Evolutionary conservation across 2,329 filamentous ascomycete species (phyloP).

Genomic region (Tolypocladium cylindrosporum): DNA sequence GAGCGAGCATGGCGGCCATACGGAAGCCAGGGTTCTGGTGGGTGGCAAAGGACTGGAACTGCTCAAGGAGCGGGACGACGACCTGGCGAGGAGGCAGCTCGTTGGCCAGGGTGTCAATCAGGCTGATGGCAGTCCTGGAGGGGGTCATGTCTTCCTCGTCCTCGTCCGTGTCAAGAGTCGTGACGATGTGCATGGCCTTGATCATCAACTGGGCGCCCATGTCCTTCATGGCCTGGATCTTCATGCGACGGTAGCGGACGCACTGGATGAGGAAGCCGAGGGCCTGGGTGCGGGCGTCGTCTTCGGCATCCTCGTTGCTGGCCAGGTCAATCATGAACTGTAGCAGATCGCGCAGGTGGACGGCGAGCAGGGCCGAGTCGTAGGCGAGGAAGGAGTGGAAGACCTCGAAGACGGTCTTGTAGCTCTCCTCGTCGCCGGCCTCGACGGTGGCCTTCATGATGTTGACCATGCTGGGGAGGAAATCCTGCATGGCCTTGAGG

Average conservation of each 20-base stretch:
- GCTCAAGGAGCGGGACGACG: slow-evolving; percentile 81
- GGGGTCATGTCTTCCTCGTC: slow-evolving; percentile 73
- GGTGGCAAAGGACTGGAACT: slow-evolving; percentile 72
- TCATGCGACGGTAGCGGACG: slow-evolving; percentile 86
- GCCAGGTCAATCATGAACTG: slow-evolving; percentile 90
- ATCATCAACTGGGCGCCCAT: slow-evolving; percentile 80
- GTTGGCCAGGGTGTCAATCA: slow-evolving; percentile 82
- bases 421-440: slow-evolving; percentile 72
- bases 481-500: slow-evolving; percentile 64
- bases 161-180: slow-evolving; percentile 72
- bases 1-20: slow-evolving; percentile 80
- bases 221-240: slow-evolving; percentile 78
- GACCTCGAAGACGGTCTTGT: slow-evolving; percentile 87
- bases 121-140: slow-evolving; percentile 70
- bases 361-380: slow-evolving; percentile 72
- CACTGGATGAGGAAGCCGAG: slow-evolving; percentile 90
- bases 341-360: slow-evolving; percentile 82
- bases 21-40: slow-evolving; percentile 68
- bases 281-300: slow-evolving; percentile 81
- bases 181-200: slow-evolving; percentile 80
- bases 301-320: slow-evolving; percentile 64
- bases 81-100: slow-evolving; percentile 89
- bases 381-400: slow-evolving; percentile 93
- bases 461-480: slow-evolving; percentile 80
- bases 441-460: slow-evolving; percentile 80